Conservation (phyloP, 441 rosid genomes). For the Aquilaria agallochum region DNA sequence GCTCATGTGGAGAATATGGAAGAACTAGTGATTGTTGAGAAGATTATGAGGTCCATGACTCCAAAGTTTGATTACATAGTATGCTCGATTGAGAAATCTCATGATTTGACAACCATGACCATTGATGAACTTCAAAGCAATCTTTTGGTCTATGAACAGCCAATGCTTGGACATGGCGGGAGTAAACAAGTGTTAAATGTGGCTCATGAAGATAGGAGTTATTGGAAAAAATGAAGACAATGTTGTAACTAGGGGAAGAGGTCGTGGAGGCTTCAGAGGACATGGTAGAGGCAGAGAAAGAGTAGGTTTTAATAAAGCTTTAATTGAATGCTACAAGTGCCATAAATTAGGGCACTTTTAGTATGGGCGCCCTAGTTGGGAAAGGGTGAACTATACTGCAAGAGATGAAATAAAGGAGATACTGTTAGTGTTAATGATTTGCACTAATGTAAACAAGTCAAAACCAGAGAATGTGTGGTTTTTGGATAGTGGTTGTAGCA, state of each 20-base stretch:
- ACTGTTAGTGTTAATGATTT: too few species aligned
- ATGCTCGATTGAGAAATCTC: not conserved
- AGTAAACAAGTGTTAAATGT: too few species aligned
- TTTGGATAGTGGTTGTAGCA: too few species aligned
- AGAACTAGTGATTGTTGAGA: not conserved
- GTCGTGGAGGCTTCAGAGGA: constrained; percentile 12
- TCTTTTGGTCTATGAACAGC: too few species aligned
- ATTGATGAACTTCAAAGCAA: too few species aligned
- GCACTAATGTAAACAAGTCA: too few species aligned
- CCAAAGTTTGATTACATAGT: too few species aligned
- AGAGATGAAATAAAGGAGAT: not conserved
- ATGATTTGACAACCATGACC: too few species aligned
- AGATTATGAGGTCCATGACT: constrained; percentile 3
- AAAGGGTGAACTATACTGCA: not conserved
- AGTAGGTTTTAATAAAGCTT: not conserved
- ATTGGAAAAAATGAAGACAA: too few species aligned
- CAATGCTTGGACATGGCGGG: too few species aligned
- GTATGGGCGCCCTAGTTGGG: constrained; percentile 1
- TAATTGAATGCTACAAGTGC: constrained; percentile 9
- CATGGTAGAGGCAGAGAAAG: constrained; percentile 4
- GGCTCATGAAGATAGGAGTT: too few species aligned
- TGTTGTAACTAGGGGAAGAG: not conserved
- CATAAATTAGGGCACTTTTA: constrained; percentile 17
- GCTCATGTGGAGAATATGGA: constrained; percentile 1
- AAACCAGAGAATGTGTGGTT: too few species aligned